phyloP scores from a whole-genome alignment of 129 eudicot species.

The Flaveria ramosissima region DNA sequence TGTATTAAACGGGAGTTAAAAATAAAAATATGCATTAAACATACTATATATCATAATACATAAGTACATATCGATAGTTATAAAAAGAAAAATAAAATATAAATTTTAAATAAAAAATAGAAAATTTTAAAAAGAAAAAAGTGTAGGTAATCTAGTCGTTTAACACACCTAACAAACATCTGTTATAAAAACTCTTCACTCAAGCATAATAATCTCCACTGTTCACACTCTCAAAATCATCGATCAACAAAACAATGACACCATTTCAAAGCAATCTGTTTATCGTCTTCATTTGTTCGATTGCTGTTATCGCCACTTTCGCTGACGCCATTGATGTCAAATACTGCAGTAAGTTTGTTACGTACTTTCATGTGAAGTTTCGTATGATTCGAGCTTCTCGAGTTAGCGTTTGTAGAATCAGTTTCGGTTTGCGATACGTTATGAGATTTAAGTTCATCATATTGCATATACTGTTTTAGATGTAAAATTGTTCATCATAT shows the following conservation, averaged over 20 bases:
- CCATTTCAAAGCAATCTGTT: slow-evolving; percentile 32
- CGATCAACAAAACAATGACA: slow-evolving; percentile 34
- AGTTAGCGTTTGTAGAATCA: slow-evolving; percentile 16
- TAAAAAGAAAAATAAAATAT: too few relatives aligned
- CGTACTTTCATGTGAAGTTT: neutral
- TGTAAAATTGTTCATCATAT: neutral
- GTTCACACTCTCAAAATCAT: slow-evolving; percentile 9
- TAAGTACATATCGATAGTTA: too few relatives aligned
- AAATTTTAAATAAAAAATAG: too few relatives aligned
- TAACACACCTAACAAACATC: too few relatives aligned
- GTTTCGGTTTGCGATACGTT: neutral
- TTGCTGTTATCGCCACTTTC: slow-evolving; percentile 31
- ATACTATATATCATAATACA: too few relatives aligned
- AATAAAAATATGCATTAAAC: too few relatives aligned
- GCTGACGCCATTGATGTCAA: slow-evolving; percentile 47
- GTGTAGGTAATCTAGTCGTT: too few relatives aligned
- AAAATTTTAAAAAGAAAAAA: too few relatives aligned
- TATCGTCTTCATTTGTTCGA: slow-evolving; percentile 24
- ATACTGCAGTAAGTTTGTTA: slow-evolving; percentile 52
- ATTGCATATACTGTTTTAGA: slow-evolving; percentile 2
- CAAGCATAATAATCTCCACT: neutral
- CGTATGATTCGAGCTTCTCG: slow-evolving; percentile 1
- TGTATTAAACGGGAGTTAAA: too few relatives aligned
- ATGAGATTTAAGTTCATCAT: neutral
- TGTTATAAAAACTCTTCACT: slow-evolving; percentile 11